Evolutionary conservation across 495 filamentous ascomycete genomes (phyloP).

Genomic region (Friedmanniomyces endolithicus): DNA sequence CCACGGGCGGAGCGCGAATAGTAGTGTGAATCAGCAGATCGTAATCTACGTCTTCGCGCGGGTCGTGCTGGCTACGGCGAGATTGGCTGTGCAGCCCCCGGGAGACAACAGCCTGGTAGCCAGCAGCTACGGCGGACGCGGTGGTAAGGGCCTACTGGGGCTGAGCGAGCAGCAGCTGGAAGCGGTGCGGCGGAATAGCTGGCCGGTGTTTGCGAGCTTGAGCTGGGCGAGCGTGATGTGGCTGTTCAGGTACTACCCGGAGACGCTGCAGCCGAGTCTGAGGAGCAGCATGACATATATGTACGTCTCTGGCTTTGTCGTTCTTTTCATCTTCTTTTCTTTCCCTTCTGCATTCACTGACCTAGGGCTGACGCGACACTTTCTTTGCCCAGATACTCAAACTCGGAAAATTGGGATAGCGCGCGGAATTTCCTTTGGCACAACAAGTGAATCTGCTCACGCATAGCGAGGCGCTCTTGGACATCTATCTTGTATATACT

Average conservation of each 20-base stretch:
- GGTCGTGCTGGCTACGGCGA: slow-evolving; percentile 70
- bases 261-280: slow-evolving; percentile 77
- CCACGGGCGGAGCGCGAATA: slow-evolving; percentile 49
- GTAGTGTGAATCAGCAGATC: slow-evolving; percentile 89
- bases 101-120: slow-evolving; percentile 23
- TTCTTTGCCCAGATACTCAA: slow-evolving; percentile 39
- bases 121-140: slow-evolving; percentile 30
- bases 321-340: slow-evolving; percentile 2
- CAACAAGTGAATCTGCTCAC: slow-evolving; percentile 51
- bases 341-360: slow-evolving; percentile 18
- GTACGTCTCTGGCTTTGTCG: slow-evolving; percentile 39
- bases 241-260: slow-evolving; percentile 81
- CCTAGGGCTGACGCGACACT: slow-evolving; percentile 12
- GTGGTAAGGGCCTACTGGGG: slow-evolving; percentile 22
- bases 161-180: slow-evolving; percentile 23
- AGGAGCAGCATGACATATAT: slow-evolving; percentile 97
- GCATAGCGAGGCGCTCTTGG: slow-evolving; percentile 11
- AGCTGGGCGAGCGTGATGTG: slow-evolving; percentile 95
- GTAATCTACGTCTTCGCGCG: slow-evolving; percentile 95
- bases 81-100: slow-evolving; percentile 58
- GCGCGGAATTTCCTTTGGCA: slow-evolving; percentile 67
- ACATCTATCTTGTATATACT: slow-evolving; percentile 5
- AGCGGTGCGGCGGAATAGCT: slow-evolving; percentile 54
- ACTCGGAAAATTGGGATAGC: slow-evolving; percentile 75
- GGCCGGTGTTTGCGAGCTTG: slow-evolving; percentile 78